These are phyloP conservation scores for Salix brachista DNA, from an alignment of 345 rosid species.

Conservation along the genomic window DNA sequence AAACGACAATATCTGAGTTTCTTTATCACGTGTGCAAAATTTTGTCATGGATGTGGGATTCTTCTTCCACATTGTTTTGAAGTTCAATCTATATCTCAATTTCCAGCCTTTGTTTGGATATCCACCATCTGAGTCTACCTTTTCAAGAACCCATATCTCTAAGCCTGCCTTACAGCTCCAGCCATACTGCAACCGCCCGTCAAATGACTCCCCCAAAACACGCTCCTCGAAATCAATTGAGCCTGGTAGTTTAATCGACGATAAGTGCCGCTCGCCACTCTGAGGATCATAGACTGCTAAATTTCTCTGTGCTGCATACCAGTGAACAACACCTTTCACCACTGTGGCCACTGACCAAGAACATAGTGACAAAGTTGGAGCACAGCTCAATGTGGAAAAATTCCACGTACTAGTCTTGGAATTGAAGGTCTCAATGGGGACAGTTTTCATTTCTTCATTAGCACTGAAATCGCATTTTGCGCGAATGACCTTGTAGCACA, in stretches of 20 bases:
- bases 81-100: constrained; percentile 37
- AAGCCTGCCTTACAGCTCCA: constrained; percentile 41
- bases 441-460: constrained; percentile 21
- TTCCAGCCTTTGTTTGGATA: constrained; percentile 28
- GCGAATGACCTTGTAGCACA: constrained; percentile 49
- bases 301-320: constrained; percentile 48
- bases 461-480: constrained; percentile 46
- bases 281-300: constrained; percentile 46
- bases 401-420: constrained; percentile 55
- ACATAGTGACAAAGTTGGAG: constrained; percentile 36
- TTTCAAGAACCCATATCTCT: constrained; percentile 58
- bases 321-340: constrained; percentile 43
- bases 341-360: constrained; percentile 54
- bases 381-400: constrained; percentile 43
- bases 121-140: constrained; percentile 15
- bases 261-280: constrained; percentile 33
- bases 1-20: constrained; percentile 48
- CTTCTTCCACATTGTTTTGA: constrained; percentile 50
- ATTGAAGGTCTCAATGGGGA: constrained; percentile 45
- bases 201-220: constrained; percentile 50
- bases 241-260: constrained; percentile 44
- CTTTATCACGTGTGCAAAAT: constrained; percentile 33
- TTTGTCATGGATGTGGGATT: constrained; percentile 30
- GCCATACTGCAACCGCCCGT: constrained; percentile 55
- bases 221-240: constrained; percentile 47